These are phyloP conservation scores for Trichophaea hybrida DNA, from an alignment of 2,329 filamentous ascomycete species.

Conservation along the genomic window DNA sequence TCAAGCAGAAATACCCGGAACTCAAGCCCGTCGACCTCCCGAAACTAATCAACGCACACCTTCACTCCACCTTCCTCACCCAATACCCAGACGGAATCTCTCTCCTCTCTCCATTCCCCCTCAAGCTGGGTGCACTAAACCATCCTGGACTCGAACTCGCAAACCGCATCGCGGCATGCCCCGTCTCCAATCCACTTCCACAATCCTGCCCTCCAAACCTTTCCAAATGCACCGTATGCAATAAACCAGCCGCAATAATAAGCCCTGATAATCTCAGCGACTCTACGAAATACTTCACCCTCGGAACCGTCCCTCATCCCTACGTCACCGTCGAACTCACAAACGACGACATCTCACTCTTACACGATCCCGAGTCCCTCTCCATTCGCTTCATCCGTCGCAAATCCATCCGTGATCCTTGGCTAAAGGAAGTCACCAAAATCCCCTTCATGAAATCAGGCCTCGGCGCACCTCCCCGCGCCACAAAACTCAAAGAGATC, in stretches of 20 bases:
- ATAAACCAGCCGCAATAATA: slow-evolving; percentile 39
- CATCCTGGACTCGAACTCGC: slow-evolving; percentile 58
- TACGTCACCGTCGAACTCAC: slow-evolving; percentile 64
- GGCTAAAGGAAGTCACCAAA: slow-evolving; percentile 55
- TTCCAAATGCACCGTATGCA: slow-evolving; percentile 59
- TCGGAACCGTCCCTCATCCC: slow-evolving; percentile 80
- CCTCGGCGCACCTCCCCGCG: slow-evolving; percentile 48
- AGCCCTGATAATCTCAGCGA: slow-evolving; percentile 55
- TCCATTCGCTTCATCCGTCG: slow-evolving; percentile 52
- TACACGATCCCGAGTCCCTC: slow-evolving; percentile 39
- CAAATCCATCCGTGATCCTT: slow-evolving; percentile 58
- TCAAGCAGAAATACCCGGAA: slow-evolving; percentile 52
- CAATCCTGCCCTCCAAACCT: slow-evolving; percentile 72
- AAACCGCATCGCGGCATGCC: slow-evolving; percentile 59
- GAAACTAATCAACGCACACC: slow-evolving; percentile 65
- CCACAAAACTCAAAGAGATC: slow-evolving; percentile 64
- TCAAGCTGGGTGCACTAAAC: slow-evolving; percentile 60
- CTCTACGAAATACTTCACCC: slow-evolving; percentile 56
- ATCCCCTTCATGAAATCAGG: slow-evolving; percentile 51
- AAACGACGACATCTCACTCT: slow-evolving; percentile 35
- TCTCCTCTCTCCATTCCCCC: slow-evolving; percentile 63
- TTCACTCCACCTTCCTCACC: slow-evolving; percentile 75
- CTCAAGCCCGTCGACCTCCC: slow-evolving; percentile 46
- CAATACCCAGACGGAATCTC: slow-evolving; percentile 61
- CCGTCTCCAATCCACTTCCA: slow-evolving; percentile 51